Evolutionary conservation across 2,329 filamentous ascomycete species (phyloP).

Genomic region (Ceratocystiopsis minuta): DNA sequence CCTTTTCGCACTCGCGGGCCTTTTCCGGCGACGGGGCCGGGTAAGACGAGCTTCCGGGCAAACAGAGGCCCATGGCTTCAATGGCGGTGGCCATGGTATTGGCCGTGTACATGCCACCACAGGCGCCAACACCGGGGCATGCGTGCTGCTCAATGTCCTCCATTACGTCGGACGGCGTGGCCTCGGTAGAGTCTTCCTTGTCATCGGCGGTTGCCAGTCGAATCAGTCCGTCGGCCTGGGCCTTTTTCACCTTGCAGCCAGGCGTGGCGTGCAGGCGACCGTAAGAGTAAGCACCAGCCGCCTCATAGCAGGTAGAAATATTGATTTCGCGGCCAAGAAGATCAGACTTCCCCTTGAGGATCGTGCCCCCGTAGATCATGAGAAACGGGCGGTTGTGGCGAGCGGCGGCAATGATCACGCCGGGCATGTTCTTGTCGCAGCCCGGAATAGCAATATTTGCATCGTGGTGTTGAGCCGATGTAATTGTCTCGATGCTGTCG

Average conservation of each 20-base stretch:
- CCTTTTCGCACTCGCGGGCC: slow-evolving; percentile 70
- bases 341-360: slow-evolving; percentile 67
- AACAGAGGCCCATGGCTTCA: slow-evolving; percentile 68
- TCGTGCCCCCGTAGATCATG: slow-evolving; percentile 92
- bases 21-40: slow-evolving; percentile 70
- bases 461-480: slow-evolving; percentile 80
- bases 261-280: slow-evolving; percentile 51
- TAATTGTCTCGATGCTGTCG: slow-evolving; percentile 85
- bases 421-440: slow-evolving; percentile 97
- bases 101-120: slow-evolving; percentile 76
- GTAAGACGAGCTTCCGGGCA: slow-evolving; percentile 71
- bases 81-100: slow-evolving; percentile 89
- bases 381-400: slow-evolving; percentile 81
- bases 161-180: slow-evolving; percentile 60
- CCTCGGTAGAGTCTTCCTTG: slow-evolving; percentile 30
- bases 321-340: slow-evolving; percentile 67
- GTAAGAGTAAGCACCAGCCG: slow-evolving; percentile 66
- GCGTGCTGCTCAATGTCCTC: slow-evolving; percentile 66
- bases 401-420: slow-evolving; percentile 76
- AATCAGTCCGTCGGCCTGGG: neutral
- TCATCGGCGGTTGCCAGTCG: slow-evolving; percentile 19
- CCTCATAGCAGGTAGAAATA: slow-evolving; percentile 77
- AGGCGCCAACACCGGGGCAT: slow-evolving; percentile 58
- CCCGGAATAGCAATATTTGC: slow-evolving; percentile 86
- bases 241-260: slow-evolving; percentile 4